Base-by-base conservation (phyloP, 345 rosid genomes). In the Eucalyptus erythrocorys region DNA sequence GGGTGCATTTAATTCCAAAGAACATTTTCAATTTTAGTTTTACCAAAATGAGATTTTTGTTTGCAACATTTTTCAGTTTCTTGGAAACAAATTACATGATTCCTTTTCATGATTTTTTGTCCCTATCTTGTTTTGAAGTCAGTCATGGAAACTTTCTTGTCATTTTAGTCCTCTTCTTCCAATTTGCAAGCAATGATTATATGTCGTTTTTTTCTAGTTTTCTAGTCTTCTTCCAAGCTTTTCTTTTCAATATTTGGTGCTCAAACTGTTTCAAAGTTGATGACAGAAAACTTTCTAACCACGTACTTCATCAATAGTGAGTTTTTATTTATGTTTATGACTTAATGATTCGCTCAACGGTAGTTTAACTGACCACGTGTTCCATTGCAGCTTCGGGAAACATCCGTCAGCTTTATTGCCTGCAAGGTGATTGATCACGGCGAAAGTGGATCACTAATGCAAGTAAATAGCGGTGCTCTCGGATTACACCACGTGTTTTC, bases 321-420 rank as follows among this genome's bases (percentile, higher is more conserved):
- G 47, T 10, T 37, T 37, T 21, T 13, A 11, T 76, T 21, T 42
- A 76, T 76, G 45, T 40, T 40, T 6, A 76, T 2, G 4, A 37
- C 82, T 76, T 76, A 6, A 37, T 10, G 47, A 76, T 76, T 76
- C 2, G 30, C 82, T 76, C 42, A 21, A 37, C 3, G 4, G 13
- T 76, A n/a, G 76, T n/a, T 64, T n/a, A 37, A 76, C 30, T 40
- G 82, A 76, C 47, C 82, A 43, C 9, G 30, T 40, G 47, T 76
- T 76, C 40, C 47, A 82, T 53, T 89, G 85, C 97, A 98, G 99
- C 99, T 51, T 94, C 99, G 3, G 99, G 99, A 90, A 98, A 98
- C 91, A 93, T 98, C 91, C 98, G 99, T 85, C 99, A 98, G 92
- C 98, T 98, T 57, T 98, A 98, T 94, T 96, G 99, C 91, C 96